Base-by-base conservation (phyloP, 2,329 filamentous ascomycete species). In the Aspergillus jensenii region DNA sequence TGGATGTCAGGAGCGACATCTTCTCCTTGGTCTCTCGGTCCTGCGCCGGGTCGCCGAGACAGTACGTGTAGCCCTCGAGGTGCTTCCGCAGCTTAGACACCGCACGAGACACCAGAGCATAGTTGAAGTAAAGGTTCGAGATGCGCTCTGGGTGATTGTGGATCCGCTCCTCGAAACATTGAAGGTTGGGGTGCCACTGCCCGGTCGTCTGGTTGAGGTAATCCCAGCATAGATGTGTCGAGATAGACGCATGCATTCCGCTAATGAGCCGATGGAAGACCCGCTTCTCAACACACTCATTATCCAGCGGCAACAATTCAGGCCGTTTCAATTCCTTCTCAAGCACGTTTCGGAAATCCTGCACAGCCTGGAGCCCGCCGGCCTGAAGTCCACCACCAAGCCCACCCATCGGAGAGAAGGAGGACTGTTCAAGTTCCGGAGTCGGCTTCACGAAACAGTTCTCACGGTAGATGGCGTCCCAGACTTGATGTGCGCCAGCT, bases 101-200 rank as follows among this genome's bases (percentile, higher is more conserved):
- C 12, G 95, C 95, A 50, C 95, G 90, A 25, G 93, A 89, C 41
- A 99, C 83, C n/a, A 99, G 84, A 0, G 95, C 95, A 71, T 96
- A 99, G 84, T 99, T 98, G 81, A 99, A 99, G 80, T 99, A 99
- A 50, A 99, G 83, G 75, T 99, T 99, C 65, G 93, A 95, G 70
- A 99, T 90, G 60, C 93, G 90, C 66, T 99, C 95, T 0, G 93
- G 91, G 72, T 90, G 86, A 21, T 83, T 81, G 74, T 96, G 90
- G 15, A 99, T 84, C n/a, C 95, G 87, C 35, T 87, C 80, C 71
- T 90, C 87, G 82, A 96, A 99, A 81, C 95, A 99, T 62, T 87
- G 81, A 54, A 96, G 75, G 69, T 99, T 99, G 23, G 92, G 93
- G 50, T 88, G 86, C 95, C 95, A 99, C 75, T 91, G 79, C 58